These are phyloP conservation scores for Akebia trifoliata DNA, from an alignment of 164 flowering plant genomes.

Conservation along the genomic window DNA sequence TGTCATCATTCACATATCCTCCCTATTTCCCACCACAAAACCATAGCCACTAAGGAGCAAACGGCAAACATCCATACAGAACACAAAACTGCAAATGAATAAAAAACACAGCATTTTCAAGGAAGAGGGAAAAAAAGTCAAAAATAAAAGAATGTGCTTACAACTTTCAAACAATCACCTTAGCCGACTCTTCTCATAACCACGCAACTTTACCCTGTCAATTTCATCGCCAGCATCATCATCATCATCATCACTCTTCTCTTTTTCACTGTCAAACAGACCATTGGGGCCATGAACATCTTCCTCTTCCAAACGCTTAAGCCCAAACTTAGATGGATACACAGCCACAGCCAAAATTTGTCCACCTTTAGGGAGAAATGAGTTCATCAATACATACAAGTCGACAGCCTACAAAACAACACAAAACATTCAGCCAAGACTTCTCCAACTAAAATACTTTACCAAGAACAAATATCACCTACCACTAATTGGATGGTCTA, in stretches of 20 bases:
- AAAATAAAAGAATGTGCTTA: background rate
- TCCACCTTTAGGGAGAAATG: constrained; percentile 80
- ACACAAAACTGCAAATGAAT: background rate
- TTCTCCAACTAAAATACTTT: background rate
- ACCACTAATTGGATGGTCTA: too few species aligned
- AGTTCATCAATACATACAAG: constrained; percentile 55
- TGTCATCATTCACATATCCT: too few species aligned
- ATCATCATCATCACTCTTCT: constrained; percentile 32
- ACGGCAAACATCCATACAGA: background rate
- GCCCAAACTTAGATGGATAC: constrained; percentile 95
- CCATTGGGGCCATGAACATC: constrained; percentile 79
- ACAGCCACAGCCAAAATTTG: constrained; percentile 66
- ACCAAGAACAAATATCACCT: background rate
- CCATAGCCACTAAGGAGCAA: too few species aligned
- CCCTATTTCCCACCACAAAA: too few species aligned
- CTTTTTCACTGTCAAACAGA: constrained; percentile 52
- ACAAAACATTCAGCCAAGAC: constrained; percentile 3
- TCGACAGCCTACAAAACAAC: constrained; percentile 57
- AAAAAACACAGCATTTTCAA: background rate
- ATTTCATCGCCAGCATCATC: constrained; percentile 46
- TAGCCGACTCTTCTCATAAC: constrained; percentile 75
- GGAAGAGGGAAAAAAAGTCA: too few species aligned
- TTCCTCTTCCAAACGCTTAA: constrained; percentile 89
- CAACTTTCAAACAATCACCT: constrained; percentile 36
- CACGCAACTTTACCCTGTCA: constrained; percentile 61